Base-by-base conservation (phyloP, 139 green algal species). In the Desmodesmus armatus region DNA sequence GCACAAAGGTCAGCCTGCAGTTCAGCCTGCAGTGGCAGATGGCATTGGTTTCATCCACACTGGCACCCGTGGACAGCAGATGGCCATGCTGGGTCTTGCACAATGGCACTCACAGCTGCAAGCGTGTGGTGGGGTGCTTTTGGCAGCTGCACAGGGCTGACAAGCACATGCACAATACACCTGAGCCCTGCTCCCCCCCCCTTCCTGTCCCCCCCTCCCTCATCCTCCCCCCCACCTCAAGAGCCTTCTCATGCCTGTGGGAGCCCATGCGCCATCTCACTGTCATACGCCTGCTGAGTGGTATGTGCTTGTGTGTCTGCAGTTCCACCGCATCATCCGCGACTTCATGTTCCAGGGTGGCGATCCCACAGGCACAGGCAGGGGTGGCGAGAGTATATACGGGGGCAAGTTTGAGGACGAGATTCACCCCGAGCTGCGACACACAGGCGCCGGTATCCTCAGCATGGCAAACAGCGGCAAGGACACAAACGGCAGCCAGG, bases 281-380 rank as follows among this genome's bases (percentile, higher is more conserved):
- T 47, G 21, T 44, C 49, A n/a, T n/a, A n/a, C n/a, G n/a, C n/a
- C n/a, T n/a, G n/a, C n/a, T n/a, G n/a, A n/a, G n/a, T n/a, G n/a
- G n/a, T n/a, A n/a, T 55, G 47, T 55, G 47, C 47, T 21, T 55
- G 7, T 7, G 13, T 55, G 13, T 13, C 13, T 65, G 43, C 86
- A 93, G 85, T 95, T 94, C 72, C 91, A 95, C 66, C 82, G 91
- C 31, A 94, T 95, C 69, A 94, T 95, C 40, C 80, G 69, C 2
- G 91, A 94, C 83, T 95, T 95, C 77, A 91, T 87, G 23, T 75
- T 82, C 35, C 92, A 97, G 87, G 97, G 96, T 2, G 97, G 97
- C 3, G 97, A 99, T 80, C 97, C 97, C 0, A 99, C 96, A 9
- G 97, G 97, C 19, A 99, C 95, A 6, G 97, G 97, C 15, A 94